Conservation (phyloP, 1,139 yeast species). For the Schwanniomyces etchellsii region DNA sequence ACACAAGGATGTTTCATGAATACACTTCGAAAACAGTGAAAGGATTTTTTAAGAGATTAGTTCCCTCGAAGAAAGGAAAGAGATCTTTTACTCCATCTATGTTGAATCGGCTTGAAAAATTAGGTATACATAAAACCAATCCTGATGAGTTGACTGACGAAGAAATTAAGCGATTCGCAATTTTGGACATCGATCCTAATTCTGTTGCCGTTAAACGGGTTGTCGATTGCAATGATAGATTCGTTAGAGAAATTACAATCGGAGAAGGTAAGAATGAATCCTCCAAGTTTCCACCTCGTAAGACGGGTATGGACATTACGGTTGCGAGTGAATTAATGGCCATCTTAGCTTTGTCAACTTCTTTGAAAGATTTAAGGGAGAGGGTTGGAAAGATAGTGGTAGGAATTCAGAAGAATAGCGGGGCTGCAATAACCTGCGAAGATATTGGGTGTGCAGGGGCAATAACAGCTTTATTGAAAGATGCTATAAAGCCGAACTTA, state of each 20-base stretch:
- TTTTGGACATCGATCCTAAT: constrained; percentile 65
- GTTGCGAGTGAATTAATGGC: constrained; percentile 85
- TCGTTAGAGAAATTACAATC: constrained; percentile 66
- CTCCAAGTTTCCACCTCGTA: constrained; percentile 58
- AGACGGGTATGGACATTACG: constrained; percentile 74
- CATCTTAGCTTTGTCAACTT: constrained; percentile 64
- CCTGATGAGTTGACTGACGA: constrained; percentile 67
- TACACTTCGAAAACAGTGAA: constrained; percentile 58
- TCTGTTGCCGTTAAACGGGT: constrained; percentile 73
- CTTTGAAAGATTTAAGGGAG: constrained; percentile 60
- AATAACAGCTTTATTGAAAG: constrained; percentile 68
- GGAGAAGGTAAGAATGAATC: constrained; percentile 75
- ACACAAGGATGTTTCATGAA: constrained; percentile 81
- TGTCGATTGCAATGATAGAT: constrained; percentile 76
- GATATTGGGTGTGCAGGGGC: constrained; percentile 83
- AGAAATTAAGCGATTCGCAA: constrained; percentile 57
- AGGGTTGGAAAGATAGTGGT: constrained; percentile 70
- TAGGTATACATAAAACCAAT: constrained; percentile 60
- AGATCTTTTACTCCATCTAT: constrained; percentile 64
- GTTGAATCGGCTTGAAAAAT: constrained; percentile 55
- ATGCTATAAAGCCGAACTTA: constrained; percentile 77
- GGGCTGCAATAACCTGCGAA: constrained; percentile 69
- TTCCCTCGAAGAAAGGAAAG: constrained; percentile 62
- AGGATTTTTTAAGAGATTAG: constrained; percentile 64
- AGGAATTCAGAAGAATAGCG: constrained; percentile 53